A percentile compares a stretch with the other conserved stretches of the same genome.
phyloP scores from a whole-genome alignment of 2,329 filamentous ascomycete genomes.

The Parascedosporium putredinis region DNA sequence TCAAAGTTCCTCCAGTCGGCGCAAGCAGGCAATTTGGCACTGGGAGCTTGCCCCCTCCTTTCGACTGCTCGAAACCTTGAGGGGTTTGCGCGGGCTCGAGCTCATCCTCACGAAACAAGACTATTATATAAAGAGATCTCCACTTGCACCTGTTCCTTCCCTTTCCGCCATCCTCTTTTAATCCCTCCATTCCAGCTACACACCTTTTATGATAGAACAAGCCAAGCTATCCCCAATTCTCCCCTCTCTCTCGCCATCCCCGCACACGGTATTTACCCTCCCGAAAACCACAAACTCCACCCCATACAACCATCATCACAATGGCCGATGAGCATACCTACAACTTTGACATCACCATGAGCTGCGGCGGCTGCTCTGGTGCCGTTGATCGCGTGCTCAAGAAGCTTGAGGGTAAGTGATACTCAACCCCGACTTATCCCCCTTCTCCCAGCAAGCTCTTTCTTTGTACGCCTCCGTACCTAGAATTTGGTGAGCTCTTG shows the following conservation, averaged over 20 bases:
- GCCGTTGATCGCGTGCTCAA: slow-evolving; percentile 86
- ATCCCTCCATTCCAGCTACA: background rate
- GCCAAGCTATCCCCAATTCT: too few relatives aligned
- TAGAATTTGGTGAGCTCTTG: too few relatives aligned
- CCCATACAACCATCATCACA: slow-evolving; percentile 17
- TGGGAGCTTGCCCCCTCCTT: background rate
- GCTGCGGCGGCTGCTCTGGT: slow-evolving; percentile 90
- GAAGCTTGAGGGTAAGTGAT: slow-evolving; percentile 69
- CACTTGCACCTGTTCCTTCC: background rate
- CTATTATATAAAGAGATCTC: background rate
- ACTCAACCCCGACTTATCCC: too few relatives aligned
- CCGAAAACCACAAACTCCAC: background rate
- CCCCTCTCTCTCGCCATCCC: too few relatives aligned
- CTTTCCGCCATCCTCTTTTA: background rate
- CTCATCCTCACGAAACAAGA: background rate
- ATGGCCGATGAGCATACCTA: slow-evolving; percentile 83
- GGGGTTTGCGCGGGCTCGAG: background rate
- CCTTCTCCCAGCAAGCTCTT: too few relatives aligned
- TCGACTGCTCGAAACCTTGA: background rate
- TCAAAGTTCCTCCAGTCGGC: background rate
- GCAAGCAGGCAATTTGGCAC: background rate
- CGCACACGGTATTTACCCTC: too few relatives aligned
- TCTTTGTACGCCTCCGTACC: too few relatives aligned
- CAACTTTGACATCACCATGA: slow-evolving; percentile 93
- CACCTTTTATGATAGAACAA: too few relatives aligned